Evolutionary conservation across 768 basidiomycete genomes (phyloP), one percentile per base, ranked within the genome.

Genomic region (Glaciozyma antarctica): DNA sequence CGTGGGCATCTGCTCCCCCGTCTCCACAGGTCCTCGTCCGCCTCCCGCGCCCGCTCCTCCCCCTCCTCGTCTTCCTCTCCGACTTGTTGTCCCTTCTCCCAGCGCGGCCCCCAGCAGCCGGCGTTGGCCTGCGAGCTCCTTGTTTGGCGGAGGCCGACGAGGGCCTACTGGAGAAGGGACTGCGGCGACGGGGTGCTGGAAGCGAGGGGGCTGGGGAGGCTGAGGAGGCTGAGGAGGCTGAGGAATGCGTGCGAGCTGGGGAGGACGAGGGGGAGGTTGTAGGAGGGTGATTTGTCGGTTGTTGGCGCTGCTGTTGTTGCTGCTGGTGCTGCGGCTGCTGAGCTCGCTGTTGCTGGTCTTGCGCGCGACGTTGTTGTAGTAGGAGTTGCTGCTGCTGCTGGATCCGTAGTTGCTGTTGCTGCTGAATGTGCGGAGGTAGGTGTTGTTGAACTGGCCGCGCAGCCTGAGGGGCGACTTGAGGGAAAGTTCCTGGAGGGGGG

Each of bases 281-380:
- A 19, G 61, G 24, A 16, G 41, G 30, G 38, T 16, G 41, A 24
- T 19, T 19, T 47, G 15, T 7, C n/a, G 24, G 9, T 15, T 44
- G 54, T 17, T 2, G 45, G n/a, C n/a, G 62, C 32, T n/a, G 19
- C 21, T 24, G 63, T 13, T 43, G 57, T 19, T 43, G 58, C 30
- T 58, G 57, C 16, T 10, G 55, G 24, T 61, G 65, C 56, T 62
- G 65, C 55, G 58, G 60, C 30, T 56, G 55, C 41, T 61, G 32
- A 32, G 32, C 32, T 5, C 32, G 65, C 0, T 58, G 57, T 22
- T 66, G 65, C 19, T 61, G 65, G 0, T 60, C 53, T 6, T 61
- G 59, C 7, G 34, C 13, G n/a, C 15, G 51, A 30, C 2, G 66
- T 59, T 32, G 60, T 62, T 34, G 49, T 47, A 2, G 58, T 43